Evolutionary conservation across 208 protist genomes (phyloP).

Genomic region (Balamuthia mandrillaris): DNA sequence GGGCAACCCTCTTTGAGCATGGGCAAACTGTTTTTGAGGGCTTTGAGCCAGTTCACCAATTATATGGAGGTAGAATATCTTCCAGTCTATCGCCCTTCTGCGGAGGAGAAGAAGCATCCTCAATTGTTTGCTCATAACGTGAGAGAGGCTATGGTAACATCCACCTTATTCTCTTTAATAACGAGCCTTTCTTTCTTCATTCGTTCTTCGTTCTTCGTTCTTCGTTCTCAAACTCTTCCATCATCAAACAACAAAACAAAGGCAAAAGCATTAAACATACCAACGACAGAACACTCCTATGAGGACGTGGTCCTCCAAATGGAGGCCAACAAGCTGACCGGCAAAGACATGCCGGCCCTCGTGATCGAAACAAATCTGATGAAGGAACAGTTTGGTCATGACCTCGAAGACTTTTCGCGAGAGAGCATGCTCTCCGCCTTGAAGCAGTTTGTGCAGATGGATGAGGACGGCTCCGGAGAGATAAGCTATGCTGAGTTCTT

Average conservation of each 20-base stretch:
- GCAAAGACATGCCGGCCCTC: no score
- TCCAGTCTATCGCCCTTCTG: background rate
- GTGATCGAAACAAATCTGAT: background rate
- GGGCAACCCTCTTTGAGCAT: background rate
- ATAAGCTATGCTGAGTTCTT: background rate
- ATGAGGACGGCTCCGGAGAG: background rate
- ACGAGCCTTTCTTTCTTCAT: background rate
- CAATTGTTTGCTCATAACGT: background rate
- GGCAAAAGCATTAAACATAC: background rate
- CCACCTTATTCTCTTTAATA: background rate
- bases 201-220: no score
- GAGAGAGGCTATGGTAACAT: background rate
- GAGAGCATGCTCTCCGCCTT: background rate
- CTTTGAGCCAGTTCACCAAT: constrained; percentile 10
- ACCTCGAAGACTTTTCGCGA: background rate
- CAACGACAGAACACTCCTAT: background rate
- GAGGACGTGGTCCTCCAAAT: background rate
- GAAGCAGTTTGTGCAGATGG: constrained; percentile 1
- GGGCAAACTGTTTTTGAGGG: background rate
- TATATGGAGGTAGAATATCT: background rate
- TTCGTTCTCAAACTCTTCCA: no score
- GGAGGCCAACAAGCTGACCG: background rate
- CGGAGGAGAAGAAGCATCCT: background rate
- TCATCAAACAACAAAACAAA: no score
- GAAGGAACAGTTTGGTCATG: background rate